These are phyloP conservation scores for Penicillium cinerascens DNA, from an alignment of 495 filamentous ascomycete genomes.

Conservation along the genomic window DNA sequence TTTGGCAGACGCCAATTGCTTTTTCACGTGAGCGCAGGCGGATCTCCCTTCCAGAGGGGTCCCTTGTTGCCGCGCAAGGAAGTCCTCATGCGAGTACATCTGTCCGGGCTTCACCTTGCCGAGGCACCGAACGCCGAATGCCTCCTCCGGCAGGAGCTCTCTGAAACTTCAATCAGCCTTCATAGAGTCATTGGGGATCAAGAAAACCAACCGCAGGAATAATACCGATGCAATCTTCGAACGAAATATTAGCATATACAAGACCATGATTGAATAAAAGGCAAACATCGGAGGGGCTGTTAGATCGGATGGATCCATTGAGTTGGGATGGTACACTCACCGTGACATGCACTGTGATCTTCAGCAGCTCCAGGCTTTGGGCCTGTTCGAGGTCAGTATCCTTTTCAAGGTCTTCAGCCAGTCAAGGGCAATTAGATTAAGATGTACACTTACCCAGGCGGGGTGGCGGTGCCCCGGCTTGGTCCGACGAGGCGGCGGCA, in stretches of 20 bases:
- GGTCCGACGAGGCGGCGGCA: no score
- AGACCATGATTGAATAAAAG: not conserved
- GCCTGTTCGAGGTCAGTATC: constrained; percentile 24
- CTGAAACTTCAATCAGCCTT: constrained; percentile 12
- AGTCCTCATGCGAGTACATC: constrained; percentile 26
- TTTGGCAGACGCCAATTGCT: not conserved
- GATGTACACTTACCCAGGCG: not conserved
- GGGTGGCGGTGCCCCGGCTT: no score
- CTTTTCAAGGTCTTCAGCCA: not conserved
- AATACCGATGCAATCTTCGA: constrained; percentile 29
- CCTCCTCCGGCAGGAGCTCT: constrained; percentile 29
- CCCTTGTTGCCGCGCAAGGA: constrained; percentile 9
- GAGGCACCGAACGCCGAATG: constrained; percentile 31
- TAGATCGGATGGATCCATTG: not conserved
- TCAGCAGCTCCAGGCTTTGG: constrained; percentile 48
- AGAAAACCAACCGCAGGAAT: constrained; percentile 28
- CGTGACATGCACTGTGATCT: constrained; percentile 44
- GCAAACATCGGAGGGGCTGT: not conserved
- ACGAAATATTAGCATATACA: not conserved
- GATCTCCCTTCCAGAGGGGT: not conserved
- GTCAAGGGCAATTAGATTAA: not conserved
- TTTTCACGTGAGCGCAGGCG: not conserved
- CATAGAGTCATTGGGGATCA: not conserved
- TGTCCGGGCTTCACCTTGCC: constrained; percentile 17
- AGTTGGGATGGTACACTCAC: constrained; percentile 16